Percentiles rank a stretch among this genome's conserved stretches.
Evolutionary conservation across 116 monocot species (phyloP).

Genomic region (Cymodocea nodosa): DNA sequence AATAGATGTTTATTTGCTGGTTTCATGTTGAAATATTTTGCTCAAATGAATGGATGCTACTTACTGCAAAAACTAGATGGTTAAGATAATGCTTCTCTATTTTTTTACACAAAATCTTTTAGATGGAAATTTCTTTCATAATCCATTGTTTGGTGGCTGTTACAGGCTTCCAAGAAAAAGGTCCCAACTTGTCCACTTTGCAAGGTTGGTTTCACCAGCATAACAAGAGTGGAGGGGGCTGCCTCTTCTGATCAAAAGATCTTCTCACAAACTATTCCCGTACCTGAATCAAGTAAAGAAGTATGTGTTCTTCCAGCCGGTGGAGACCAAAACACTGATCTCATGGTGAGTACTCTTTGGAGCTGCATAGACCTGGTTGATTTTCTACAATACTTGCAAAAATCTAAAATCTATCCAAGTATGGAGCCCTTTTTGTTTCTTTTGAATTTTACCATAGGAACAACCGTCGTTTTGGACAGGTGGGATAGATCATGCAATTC

Average conservation of each 20-base stretch:
- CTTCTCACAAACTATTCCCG: constrained; percentile 75
- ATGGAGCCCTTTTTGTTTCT: too few relatives aligned
- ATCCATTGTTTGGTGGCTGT: neutral
- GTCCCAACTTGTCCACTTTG: constrained; percentile 76
- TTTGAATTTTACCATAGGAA: too few relatives aligned
- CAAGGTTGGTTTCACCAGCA: constrained; percentile 52
- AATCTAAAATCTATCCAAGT: too few relatives aligned
- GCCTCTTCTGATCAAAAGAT: constrained; percentile 71
- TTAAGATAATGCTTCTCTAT: too few relatives aligned
- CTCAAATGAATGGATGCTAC: too few relatives aligned
- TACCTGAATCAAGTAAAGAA: constrained; percentile 13
- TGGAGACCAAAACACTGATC: neutral
- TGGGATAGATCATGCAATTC: too few relatives aligned
- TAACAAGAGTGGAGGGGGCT: constrained; percentile 45
- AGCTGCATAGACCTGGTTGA: too few relatives aligned
- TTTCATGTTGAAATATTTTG: too few relatives aligned
- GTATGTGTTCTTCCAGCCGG: constrained; percentile 8
- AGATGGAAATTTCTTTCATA: neutral
- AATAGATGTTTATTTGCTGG: too few relatives aligned
- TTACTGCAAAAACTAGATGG: too few relatives aligned
- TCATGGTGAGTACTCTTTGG: constrained; percentile 2
- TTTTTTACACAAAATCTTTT: neutral
- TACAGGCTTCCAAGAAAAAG: constrained; percentile 46
- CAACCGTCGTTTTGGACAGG: too few relatives aligned
- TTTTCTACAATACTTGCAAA: too few relatives aligned